phyloP scores from a whole-genome alignment of 1,284 basidiomycete species.

The Singerocomus inundabilis region DNA sequence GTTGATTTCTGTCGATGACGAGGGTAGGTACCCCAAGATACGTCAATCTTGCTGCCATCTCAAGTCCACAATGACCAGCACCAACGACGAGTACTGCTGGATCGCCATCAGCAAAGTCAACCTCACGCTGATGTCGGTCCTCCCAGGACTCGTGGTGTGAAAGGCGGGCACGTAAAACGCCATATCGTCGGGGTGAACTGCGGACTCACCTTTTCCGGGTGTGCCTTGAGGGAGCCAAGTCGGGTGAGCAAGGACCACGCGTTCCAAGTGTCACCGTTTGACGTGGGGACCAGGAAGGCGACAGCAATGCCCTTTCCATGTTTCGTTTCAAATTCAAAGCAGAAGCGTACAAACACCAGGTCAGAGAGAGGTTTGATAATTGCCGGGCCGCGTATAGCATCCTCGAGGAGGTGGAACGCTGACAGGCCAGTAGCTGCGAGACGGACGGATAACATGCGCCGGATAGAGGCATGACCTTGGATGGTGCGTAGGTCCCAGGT shows the following conservation, averaged over 20 bases:
- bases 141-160: slow-evolving; percentile 14
- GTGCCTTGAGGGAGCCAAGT: slow-evolving; percentile 45
- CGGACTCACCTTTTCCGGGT: slow-evolving; percentile 36
- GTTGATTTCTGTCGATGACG: slow-evolving; percentile 35
- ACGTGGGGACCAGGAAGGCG: slow-evolving; percentile 19
- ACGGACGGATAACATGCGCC: slow-evolving; percentile 15
- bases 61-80: slow-evolving; percentile 39
- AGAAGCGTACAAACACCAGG: slow-evolving; percentile 22
- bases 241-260: slow-evolving; percentile 41
- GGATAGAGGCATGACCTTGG: slow-evolving; percentile 21
- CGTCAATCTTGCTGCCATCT: slow-evolving; percentile 36
- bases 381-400: slow-evolving; percentile 13
- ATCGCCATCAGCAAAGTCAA: slow-evolving; percentile 17
- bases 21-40: slow-evolving; percentile 35
- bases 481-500: slow-evolving; percentile 32
- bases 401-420: slow-evolving; percentile 17
- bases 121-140: slow-evolving; percentile 18
- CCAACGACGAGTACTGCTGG: slow-evolving; percentile 35
- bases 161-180: slow-evolving; percentile 3
- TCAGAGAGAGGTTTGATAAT: slow-evolving; percentile 19
- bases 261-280: slow-evolving; percentile 18
- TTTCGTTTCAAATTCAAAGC: slow-evolving; percentile 27
- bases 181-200: too few species aligned
- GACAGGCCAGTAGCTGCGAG: slow-evolving; percentile 29
- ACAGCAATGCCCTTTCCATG: slow-evolving; percentile 23